Base-by-base conservation (phyloP, 371 early-diverging fungal genomes). In the Saksenaea oblongispora region DNA sequence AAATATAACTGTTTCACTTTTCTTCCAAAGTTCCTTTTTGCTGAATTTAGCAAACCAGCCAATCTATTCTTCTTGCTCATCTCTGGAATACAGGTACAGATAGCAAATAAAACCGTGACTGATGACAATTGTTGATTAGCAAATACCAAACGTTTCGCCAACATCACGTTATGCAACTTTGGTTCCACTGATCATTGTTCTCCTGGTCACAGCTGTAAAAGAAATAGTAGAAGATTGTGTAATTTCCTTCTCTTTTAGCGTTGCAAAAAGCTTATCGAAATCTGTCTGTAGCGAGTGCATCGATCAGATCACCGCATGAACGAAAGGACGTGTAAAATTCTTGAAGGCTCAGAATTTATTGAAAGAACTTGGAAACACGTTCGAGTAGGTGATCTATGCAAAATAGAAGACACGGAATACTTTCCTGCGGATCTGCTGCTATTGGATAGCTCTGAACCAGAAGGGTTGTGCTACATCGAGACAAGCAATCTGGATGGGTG, bases 151-250 rank as follows among this genome's bases (percentile, higher is more conserved):
- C 61, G 89, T 94, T 28, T 90, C 94, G 44, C 94, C 94, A 15
- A 93, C 93, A 0, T 91, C 91, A 51, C 82, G 88, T 68, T 93
- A 81, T 64, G 96, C 96, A 4, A 99, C 99, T 1, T 72, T 94
- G 31, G 89, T 98, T 34, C 99, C 99, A 1, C 84, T 99, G 39
- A 67, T 82, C 5, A 85, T 97, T 61, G 98, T 99, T 3, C 69
- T 99, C 56, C 68, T 92, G 5, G 93, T 93, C 31, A 95, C 98
- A 4, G 99, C 96, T n/a, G 76, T 94, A 39, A 99, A 99, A 77
- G 99, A 99, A 76, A 85, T 93, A 5, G 78, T 97, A 54, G 99
- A 99, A 74, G 99, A 99, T 73, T 82, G 85, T 65, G 91, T 87
- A 84, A 78, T 85, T 56, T 17, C 14, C 9, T 47, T 34, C 14